These are phyloP conservation scores for Lasiodiplodia hormozganensis DNA, from an alignment of 2,329 filamentous ascomycete genomes.

Conservation along the genomic window DNA sequence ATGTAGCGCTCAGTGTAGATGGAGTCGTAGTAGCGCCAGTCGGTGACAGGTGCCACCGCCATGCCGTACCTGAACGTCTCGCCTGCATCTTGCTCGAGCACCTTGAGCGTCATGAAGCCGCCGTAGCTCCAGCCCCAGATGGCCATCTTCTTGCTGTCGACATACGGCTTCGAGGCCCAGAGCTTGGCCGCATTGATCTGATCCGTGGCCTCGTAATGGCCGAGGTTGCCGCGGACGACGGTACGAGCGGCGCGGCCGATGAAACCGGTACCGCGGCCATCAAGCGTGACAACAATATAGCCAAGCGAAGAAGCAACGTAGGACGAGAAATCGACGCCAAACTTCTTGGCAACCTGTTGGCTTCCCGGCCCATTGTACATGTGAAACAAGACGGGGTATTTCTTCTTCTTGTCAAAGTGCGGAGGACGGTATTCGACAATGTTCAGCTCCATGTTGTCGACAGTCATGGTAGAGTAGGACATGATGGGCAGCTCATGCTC, in stretches of 20 bases:
- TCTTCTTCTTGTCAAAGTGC: conserved; percentile 81
- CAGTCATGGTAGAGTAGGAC: conserved; percentile 82
- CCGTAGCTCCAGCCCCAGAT: conserved; percentile 99
- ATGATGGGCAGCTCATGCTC: conserved; percentile 83
- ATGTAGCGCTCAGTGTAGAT: conserved; percentile 98
- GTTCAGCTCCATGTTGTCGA: conserved; percentile 77
- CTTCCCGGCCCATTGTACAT: conserved; percentile 96
- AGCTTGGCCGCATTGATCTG: conserved; percentile 90
- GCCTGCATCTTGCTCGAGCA: conserved; percentile 88
- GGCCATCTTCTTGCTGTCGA: conserved; percentile 81
- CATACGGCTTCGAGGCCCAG: conserved; percentile 81
- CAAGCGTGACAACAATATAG: conserved; percentile 93
- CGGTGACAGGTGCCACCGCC: conserved; percentile 97
- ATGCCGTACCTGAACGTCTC: conserved; percentile 94
- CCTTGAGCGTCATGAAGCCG: conserved; percentile 94
- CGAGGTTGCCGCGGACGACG: conserved; percentile 81
- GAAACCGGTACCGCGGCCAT: conserved; percentile 91
- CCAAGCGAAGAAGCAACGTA: conserved; percentile 85
- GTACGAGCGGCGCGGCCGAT: conserved; percentile 85
- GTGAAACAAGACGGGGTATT: conserved; percentile 93
- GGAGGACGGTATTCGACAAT: conserved; percentile 86
- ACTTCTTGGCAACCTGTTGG: conserved; percentile 82
- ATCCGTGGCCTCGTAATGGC: conserved; percentile 83
- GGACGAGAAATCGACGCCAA: conserved; percentile 86
- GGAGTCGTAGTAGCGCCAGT: conserved; percentile 95